Percentiles rank a stretch among this genome's conserved stretches.
Conservation (phyloP, 306 rosid species). For the Acmispon strigosus region DNA sequence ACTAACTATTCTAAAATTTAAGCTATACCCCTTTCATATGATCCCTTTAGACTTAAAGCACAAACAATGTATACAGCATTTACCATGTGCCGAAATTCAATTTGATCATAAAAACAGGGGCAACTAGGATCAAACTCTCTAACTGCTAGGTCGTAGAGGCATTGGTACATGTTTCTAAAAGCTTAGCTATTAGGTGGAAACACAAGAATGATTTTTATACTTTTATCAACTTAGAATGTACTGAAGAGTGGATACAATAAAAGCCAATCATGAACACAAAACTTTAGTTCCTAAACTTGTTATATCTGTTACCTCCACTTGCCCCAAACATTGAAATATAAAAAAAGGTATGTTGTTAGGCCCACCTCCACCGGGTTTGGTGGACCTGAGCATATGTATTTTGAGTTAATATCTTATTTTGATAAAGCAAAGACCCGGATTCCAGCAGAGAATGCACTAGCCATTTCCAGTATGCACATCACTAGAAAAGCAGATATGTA, state of each 20-base stretch:
- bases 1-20: not conserved
- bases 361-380: too few relatives aligned
- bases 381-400: not conserved
- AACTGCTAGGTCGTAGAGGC: constrained; percentile 4
- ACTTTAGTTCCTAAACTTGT: not conserved
- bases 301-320: not conserved
- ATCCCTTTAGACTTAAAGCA: not conserved
- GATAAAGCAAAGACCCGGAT: not conserved
- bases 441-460: constrained; percentile 4
- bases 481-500: constrained; percentile 14
- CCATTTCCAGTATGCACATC: not conserved
- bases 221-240: not conserved
- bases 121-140: not conserved
- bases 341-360: not conserved
- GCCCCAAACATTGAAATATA: not conserved
- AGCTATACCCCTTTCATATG: not conserved
- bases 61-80: not conserved
- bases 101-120: not conserved
- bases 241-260: not conserved
- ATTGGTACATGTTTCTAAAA: not conserved
- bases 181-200: constrained; percentile 4
- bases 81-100: not conserved
- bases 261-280: constrained; percentile 7
- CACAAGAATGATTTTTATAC: not conserved
- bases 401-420: not conserved